phyloP scores from a whole-genome alignment of 2,329 filamentous ascomycete species.

The Lizonia empirigonia region DNA sequence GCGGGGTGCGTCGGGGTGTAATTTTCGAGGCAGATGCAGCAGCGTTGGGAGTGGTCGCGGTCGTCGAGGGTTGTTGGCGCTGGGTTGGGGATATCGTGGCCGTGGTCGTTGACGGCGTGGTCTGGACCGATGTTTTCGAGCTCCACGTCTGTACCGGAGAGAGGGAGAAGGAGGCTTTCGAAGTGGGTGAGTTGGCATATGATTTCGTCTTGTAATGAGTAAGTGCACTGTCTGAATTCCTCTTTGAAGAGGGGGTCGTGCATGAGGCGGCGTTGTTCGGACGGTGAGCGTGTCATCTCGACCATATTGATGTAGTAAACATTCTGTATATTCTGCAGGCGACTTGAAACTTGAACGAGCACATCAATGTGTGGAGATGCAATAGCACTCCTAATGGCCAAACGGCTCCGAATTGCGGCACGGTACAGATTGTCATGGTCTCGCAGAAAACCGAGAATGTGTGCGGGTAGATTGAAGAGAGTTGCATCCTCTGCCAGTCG shows the following conservation, averaged over 20 bases:
- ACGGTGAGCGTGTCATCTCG: not conserved
- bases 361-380: not conserved
- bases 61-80: not conserved
- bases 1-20: constrained; percentile 11
- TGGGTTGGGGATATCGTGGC: not conserved
- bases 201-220: not conserved
- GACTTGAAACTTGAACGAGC: not conserved
- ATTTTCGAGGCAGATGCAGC: constrained; percentile 19
- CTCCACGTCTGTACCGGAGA: constrained; percentile 1
- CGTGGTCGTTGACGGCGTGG: constrained; percentile 18
- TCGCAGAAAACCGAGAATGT: constrained; percentile 4
- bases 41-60: not conserved
- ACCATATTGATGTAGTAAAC: constrained; percentile 3
- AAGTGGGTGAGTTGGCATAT: not conserved
- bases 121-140: constrained; percentile 18
- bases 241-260: not conserved
- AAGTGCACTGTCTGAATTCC: not conserved
- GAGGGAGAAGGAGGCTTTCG: not conserved
- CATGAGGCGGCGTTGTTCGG: constrained; percentile 1
- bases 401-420: constrained; percentile 1
- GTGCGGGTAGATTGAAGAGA: constrained; percentile 1
- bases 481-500: constrained; percentile 1
- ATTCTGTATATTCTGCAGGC: constrained; percentile 7
- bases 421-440: constrained; percentile 13
- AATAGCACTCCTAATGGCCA: not conserved